phyloP scores from a whole-genome alignment of 2,329 filamentous ascomycete genomes.

The Ophiostoma populinum region DNA sequence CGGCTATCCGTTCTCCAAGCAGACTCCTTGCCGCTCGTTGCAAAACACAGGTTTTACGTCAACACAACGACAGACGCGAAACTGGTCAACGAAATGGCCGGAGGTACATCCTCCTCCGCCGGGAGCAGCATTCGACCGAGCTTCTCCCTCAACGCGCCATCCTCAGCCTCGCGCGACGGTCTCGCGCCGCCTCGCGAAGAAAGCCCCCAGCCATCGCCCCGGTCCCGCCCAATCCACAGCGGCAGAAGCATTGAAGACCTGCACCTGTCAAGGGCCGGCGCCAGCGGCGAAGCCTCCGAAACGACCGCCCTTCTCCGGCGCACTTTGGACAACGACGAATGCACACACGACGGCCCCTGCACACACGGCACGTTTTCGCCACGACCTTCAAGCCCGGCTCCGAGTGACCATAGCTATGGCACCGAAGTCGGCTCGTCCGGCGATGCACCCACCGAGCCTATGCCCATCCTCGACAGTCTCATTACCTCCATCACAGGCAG shows the following conservation, averaged over 20 bases:
- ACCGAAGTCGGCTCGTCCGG: conserved; percentile 19
- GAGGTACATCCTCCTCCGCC: conserved; percentile 18
- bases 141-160: conserved; percentile 16
- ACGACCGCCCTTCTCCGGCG: conserved; percentile 31
- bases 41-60: too few species aligned
- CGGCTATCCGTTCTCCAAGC: too few species aligned
- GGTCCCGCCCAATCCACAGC: conserved; percentile 8
- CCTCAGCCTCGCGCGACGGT: conserved; percentile 3
- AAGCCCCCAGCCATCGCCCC: conserved; percentile 9
- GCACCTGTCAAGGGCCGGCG: conserved; percentile 5
- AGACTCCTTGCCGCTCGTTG: too few species aligned
- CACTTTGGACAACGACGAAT: conserved; percentile 19
- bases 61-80: background rate
- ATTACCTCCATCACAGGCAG: conserved; percentile 22
- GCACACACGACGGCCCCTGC: conserved; percentile 33
- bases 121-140: conserved; percentile 30
- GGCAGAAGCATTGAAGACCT: conserved; percentile 9
- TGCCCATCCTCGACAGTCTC: conserved; percentile 22
- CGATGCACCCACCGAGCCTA: conserved; percentile 18
- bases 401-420: conserved; percentile 17
- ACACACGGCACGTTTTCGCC: conserved; percentile 66
- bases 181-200: background rate
- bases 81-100: conserved; percentile 1
- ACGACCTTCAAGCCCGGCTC: conserved; percentile 32
- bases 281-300: conserved; percentile 23